These are phyloP conservation scores for Aureobasidium leucospermi DNA, from an alignment of 2,329 filamentous ascomycete species.

Conservation along the genomic window DNA sequence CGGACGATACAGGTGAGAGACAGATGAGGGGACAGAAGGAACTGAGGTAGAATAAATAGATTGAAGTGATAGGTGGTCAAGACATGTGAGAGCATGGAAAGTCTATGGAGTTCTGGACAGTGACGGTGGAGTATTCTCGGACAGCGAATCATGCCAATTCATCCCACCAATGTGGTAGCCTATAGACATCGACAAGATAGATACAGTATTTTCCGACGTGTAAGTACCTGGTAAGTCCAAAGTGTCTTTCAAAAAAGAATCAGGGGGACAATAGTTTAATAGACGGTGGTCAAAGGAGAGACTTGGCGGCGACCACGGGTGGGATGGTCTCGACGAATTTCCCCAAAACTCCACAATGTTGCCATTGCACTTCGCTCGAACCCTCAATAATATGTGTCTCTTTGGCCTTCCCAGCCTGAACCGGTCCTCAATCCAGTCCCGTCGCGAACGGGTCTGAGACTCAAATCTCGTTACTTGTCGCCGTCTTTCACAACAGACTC, in stretches of 20 bases:
- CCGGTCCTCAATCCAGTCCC: slow-evolving; percentile 42
- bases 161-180: too few species aligned
- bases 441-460: slow-evolving; percentile 44
- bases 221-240: too few species aligned
- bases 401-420: slow-evolving; percentile 28
- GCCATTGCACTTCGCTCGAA: neutral
- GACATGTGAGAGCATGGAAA: neutral
- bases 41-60: neutral
- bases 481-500: slow-evolving; percentile 15
- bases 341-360: neutral
- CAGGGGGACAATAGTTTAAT: too few species aligned
- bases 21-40: neutral
- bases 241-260: too few species aligned
- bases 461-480: slow-evolving; percentile 17
- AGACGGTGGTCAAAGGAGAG: too few species aligned
- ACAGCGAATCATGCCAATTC: neutral
- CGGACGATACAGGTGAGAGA: neutral
- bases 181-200: too few species aligned
- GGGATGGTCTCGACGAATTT: neutral
- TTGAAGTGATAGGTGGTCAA: neutral
- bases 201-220: too few species aligned
- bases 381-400: slow-evolving; percentile 22
- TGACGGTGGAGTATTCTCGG: neutral
- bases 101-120: neutral
- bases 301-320: too few species aligned